These are phyloP conservation scores for Cryptococcus jaspeensis DNA, from an alignment of 1,284 basidiomycete genomes.

Conservation along the genomic window DNA sequence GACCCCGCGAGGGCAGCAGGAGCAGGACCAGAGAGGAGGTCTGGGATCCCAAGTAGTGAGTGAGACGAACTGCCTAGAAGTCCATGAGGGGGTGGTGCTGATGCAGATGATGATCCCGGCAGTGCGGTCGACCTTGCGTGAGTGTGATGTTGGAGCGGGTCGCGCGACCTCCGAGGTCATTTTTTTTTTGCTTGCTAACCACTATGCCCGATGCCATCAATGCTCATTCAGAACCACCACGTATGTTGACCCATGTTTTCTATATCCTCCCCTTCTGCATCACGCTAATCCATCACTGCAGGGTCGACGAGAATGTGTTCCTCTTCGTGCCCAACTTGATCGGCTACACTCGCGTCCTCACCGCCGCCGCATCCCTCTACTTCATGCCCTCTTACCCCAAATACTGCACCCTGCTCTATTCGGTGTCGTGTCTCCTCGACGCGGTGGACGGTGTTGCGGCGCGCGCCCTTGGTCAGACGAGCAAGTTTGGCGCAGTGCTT, in stretches of 20 bases:
- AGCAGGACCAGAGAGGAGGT: slow-evolving; percentile 42
- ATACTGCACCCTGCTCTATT: slow-evolving; percentile 86
- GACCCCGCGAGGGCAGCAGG: slow-evolving; percentile 37
- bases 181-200: background rate
- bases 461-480: slow-evolving; percentile 82
- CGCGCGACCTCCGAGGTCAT: background rate
- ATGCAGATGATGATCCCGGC: background rate
- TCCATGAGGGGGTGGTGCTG: background rate
- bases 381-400: slow-evolving; percentile 95
- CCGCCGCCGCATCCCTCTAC: slow-evolving; percentile 85
- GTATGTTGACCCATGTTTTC: slow-evolving; percentile 19
- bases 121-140: slow-evolving; percentile 50
- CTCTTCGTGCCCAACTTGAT: slow-evolving; percentile 97
- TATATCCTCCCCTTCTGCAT: background rate
- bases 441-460: slow-evolving; percentile 95
- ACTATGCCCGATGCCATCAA: slow-evolving; percentile 1
- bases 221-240: slow-evolving; percentile 34
- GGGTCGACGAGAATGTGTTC: slow-evolving; percentile 76
- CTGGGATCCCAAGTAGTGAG: slow-evolving; percentile 52
- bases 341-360: slow-evolving; percentile 87
- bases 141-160: slow-evolving; percentile 12
- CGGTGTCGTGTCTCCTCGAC: slow-evolving; percentile 90
- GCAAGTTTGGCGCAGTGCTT: slow-evolving; percentile 95
- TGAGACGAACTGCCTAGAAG: slow-evolving; percentile 5
- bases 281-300: slow-evolving; percentile 13